phyloP scores from a whole-genome alignment of 2,329 filamentous ascomycete genomes.

The Alternaria sp. region DNA sequence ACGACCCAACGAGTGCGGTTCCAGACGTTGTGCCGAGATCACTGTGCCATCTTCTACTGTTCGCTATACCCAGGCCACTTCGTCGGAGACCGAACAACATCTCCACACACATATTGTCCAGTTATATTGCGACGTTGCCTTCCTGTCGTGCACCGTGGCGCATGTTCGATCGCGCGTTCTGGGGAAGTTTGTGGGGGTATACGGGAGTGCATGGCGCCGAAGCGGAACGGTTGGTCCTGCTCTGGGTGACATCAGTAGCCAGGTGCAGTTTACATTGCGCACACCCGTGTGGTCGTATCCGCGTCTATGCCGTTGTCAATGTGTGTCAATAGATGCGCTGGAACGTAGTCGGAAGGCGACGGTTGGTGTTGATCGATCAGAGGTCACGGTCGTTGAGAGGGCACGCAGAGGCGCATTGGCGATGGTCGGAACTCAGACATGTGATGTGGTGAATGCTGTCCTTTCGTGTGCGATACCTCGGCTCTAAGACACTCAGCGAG shows the following conservation, averaged over 20 bases:
- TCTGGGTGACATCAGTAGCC: background rate
- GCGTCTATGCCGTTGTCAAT: background rate
- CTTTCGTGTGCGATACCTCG: background rate
- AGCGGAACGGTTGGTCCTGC: background rate
- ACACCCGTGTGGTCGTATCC: background rate
- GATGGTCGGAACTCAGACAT: background rate
- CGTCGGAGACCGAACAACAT: background rate
- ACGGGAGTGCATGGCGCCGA: background rate
- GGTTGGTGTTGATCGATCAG: background rate
- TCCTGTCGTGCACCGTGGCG: background rate
- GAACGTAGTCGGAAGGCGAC: background rate
- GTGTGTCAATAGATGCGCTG: background rate
- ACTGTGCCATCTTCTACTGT: background rate
- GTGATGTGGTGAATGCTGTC: background rate
- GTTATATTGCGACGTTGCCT: background rate
- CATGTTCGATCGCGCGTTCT: background rate
- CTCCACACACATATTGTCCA: background rate
- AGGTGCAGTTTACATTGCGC: background rate
- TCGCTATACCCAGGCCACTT: background rate
- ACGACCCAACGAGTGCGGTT: background rate
- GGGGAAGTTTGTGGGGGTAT: background rate
- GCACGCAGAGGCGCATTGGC: background rate
- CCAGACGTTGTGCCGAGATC: background rate
- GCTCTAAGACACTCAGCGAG: accelerated
- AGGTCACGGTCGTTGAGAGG: background rate